A percentile compares a stretch with the other conserved stretches of the same genome.
Conservation (phyloP, 495 filamentous ascomycete species). For the Podospora conica region DNA sequence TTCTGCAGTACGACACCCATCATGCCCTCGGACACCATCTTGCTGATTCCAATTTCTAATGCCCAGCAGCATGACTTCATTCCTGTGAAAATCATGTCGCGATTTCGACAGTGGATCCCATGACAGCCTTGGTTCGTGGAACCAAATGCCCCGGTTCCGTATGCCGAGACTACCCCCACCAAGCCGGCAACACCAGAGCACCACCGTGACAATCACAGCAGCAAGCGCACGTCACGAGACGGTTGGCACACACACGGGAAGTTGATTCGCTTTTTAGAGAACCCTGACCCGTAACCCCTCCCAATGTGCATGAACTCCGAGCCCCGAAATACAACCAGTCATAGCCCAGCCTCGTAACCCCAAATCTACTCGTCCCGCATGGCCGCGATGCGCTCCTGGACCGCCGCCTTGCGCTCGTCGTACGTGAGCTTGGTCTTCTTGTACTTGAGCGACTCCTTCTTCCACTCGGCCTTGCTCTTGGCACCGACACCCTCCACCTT, state of each 20-base stretch:
- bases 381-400: constrained; percentile 84
- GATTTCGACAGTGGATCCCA: background rate
- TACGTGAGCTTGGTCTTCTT: constrained; percentile 66
- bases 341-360: constrained; percentile 16
- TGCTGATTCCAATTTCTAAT: too few relatives aligned
- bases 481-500: constrained; percentile 65
- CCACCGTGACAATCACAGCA: background rate
- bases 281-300: constrained; percentile 25
- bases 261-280: constrained; percentile 30
- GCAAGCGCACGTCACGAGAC: constrained; percentile 8
- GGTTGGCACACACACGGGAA: constrained; percentile 6
- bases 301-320: constrained; percentile 16
- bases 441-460: constrained; percentile 91
- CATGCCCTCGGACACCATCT: background rate
- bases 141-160: background rate
- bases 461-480: constrained; percentile 96
- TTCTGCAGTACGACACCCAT: background rate
- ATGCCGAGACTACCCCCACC: constrained; percentile 3
- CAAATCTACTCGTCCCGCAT: constrained; percentile 44
- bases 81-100: background rate
- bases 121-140: background rate
- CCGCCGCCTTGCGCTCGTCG: constrained; percentile 68
- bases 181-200: background rate
- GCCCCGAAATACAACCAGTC: constrained; percentile 27
- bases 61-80: background rate